These are phyloP conservation scores for Elymus sibiricus DNA, from an alignment of 176 grass and related monocot species.

Conservation along the genomic window DNA sequence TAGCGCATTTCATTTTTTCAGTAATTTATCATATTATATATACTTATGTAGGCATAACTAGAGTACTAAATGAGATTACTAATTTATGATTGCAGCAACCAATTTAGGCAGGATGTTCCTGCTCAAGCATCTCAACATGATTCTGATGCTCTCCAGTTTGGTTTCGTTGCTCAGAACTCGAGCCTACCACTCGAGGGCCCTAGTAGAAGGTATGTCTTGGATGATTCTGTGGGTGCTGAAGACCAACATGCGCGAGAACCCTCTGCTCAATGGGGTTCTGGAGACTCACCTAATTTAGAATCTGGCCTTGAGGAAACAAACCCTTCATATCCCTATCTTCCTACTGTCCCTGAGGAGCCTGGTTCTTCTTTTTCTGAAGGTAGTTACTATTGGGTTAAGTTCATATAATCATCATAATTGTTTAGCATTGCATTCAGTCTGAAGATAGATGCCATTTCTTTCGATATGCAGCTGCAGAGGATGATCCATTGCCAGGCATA, in stretches of 20 bases:
- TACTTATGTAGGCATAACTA: not conserved
- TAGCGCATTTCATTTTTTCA: not conserved
- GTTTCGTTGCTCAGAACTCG: slow-evolving; percentile 35
- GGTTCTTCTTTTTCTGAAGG: slow-evolving; percentile 95
- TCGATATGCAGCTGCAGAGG: slow-evolving; percentile 61
- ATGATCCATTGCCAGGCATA: slow-evolving; percentile 84
- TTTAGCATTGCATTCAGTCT: not conserved
- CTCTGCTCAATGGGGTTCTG: slow-evolving; percentile 62
- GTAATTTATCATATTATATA: not conserved
- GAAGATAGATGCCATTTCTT: slow-evolving; percentile 5
- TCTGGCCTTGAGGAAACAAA: slow-evolving; percentile 59
- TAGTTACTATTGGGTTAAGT: slow-evolving; percentile 28
- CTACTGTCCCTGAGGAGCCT: slow-evolving; percentile 82
- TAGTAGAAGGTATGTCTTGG: slow-evolving; percentile 40
- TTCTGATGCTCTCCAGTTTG: slow-evolving; percentile 34
- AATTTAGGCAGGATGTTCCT: slow-evolving; percentile 37
- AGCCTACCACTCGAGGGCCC: slow-evolving; percentile 53
- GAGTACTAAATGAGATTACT: not conserved
- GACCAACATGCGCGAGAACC: slow-evolving; percentile 42
- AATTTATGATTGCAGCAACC: slow-evolving; percentile 31
- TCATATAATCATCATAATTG: slow-evolving; percentile 2
- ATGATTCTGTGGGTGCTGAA: slow-evolving; percentile 42
- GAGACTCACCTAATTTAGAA: slow-evolving; percentile 52
- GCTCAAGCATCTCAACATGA: slow-evolving; percentile 39
- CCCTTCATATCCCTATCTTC: slow-evolving; percentile 70